Evolutionary conservation across 177 flowering plant species (phyloP).

Genomic region (Vitis hybrid): DNA sequence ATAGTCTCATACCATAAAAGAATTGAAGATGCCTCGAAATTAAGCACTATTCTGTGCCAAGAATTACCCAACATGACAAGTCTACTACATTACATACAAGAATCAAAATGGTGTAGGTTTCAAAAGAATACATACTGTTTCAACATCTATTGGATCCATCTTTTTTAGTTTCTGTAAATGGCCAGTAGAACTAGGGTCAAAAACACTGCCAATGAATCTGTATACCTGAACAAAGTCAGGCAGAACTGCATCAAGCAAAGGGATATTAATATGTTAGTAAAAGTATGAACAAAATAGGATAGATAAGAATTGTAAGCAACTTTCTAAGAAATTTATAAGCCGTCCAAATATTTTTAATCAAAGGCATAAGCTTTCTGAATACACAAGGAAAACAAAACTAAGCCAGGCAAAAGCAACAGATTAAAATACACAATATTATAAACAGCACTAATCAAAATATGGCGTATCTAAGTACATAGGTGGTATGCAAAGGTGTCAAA

Average conservation of each 20-base stretch:
- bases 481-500: too few species aligned
- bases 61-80: not conserved
- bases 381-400: not conserved
- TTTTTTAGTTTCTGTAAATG: slow-evolving; percentile 79
- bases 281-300: not conserved
- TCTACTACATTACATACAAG: slow-evolving; percentile 2
- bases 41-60: too few species aligned
- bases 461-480: too few species aligned
- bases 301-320: not conserved
- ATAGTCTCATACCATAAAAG: too few species aligned
- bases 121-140: slow-evolving; percentile 60
- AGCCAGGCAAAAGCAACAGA: not conserved
- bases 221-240: slow-evolving; percentile 95
- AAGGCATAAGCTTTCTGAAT: too few species aligned
- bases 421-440: not conserved
- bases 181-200: slow-evolving; percentile 68
- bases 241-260: slow-evolving; percentile 51
- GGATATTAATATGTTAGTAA: not conserved
- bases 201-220: slow-evolving; percentile 87
- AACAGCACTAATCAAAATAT: too few species aligned
- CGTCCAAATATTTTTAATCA: too few species aligned
- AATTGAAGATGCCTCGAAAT: too few species aligned
- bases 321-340: not conserved
- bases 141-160: slow-evolving; percentile 93
- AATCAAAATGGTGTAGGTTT: not conserved